These are phyloP conservation scores for Reutealis trisperma DNA, from an alignment of 345 rosid species.

Conservation along the genomic window DNA sequence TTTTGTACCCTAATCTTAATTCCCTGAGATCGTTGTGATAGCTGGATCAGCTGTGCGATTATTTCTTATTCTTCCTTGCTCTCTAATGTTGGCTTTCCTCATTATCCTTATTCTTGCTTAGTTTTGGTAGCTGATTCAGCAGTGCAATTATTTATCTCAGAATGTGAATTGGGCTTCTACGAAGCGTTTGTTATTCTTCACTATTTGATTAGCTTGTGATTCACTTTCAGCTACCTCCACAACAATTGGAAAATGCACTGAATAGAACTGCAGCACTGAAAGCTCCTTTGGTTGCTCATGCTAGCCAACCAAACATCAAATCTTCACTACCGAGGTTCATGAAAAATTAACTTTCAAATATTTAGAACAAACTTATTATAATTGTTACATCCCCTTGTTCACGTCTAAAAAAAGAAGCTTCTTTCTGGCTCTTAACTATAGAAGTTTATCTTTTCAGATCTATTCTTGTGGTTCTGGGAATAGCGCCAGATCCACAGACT, in stretches of 20 bases:
- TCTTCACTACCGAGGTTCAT: conserved; percentile 81
- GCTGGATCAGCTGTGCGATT: too few relatives aligned
- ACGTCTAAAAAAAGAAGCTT: not conserved
- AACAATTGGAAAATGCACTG: conserved; percentile 88
- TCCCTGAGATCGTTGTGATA: too few relatives aligned
- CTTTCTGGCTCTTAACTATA: conserved; percentile 13
- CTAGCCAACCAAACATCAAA: conserved; percentile 73
- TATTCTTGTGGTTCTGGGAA: conserved; percentile 72
- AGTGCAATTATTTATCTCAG: not conserved
- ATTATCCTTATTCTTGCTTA: not conserved
- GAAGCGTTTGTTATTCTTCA: not conserved
- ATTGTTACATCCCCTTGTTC: not conserved
- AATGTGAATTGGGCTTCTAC: not conserved
- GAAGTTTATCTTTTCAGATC: conserved; percentile 50
- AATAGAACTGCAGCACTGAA: conserved; percentile 60
- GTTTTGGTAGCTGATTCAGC: not conserved
- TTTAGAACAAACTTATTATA: not conserved
- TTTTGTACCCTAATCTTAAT: too few relatives aligned
- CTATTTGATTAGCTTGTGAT: conserved; percentile 11
- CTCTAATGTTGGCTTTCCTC: not conserved
- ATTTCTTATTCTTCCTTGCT: too few relatives aligned
- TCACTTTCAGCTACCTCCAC: conserved; percentile 78
- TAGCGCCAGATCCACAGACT: conserved; percentile 61
- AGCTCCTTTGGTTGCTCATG: conserved; percentile 82
- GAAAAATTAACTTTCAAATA: not conserved